Evolutionary conservation across 805 yeast genomes (phyloP).

Genomic region (Candida patagonica): DNA sequence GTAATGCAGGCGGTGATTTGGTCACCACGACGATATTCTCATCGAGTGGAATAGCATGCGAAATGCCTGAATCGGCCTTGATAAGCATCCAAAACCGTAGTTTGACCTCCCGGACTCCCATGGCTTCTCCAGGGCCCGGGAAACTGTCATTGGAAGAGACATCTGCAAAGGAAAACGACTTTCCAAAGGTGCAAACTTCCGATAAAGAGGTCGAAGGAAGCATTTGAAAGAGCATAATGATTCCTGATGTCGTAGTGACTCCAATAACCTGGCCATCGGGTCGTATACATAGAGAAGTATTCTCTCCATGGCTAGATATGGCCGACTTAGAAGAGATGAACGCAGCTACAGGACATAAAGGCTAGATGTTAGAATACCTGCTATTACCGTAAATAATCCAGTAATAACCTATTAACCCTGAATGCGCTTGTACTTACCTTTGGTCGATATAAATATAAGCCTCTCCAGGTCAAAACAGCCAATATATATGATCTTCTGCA

Average conservation of each 20-base stretch:
- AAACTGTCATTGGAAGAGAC: constrained; percentile 11
- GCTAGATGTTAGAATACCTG: constrained; percentile 16
- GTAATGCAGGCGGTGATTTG: constrained; percentile 14
- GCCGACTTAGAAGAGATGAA: constrained; percentile 39
- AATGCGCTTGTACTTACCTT: constrained; percentile 18
- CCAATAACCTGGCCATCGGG: constrained; percentile 35
- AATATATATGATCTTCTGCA: constrained; percentile 25
- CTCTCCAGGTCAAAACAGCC: constrained; percentile 30
- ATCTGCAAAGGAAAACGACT: constrained; percentile 6
- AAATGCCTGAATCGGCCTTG: constrained; percentile 25
- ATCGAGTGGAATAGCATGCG: constrained; percentile 18
- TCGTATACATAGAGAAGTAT: constrained; percentile 32
- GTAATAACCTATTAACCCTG: too few relatives aligned
- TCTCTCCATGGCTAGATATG: constrained; percentile 39
- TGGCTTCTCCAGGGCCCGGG: constrained; percentile 34
- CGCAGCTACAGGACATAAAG: constrained; percentile 39
- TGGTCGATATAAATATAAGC: constrained; percentile 33
- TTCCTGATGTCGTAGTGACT: constrained; percentile 20
- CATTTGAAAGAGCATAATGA: constrained; percentile 17
- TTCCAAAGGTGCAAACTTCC: constrained; percentile 13
- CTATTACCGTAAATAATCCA: constrained; percentile 3
- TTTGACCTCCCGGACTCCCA: constrained; percentile 28
- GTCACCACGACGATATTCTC: constrained; percentile 20
- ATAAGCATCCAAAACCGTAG: constrained; percentile 22
- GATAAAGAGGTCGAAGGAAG: constrained; percentile 10